A percentile compares a stretch with the other conserved stretches of the same genome.
These are phyloP conservation scores for Boletus sp. DNA, from an alignment of 1,284 basidiomycete species.

Conservation along the genomic window DNA sequence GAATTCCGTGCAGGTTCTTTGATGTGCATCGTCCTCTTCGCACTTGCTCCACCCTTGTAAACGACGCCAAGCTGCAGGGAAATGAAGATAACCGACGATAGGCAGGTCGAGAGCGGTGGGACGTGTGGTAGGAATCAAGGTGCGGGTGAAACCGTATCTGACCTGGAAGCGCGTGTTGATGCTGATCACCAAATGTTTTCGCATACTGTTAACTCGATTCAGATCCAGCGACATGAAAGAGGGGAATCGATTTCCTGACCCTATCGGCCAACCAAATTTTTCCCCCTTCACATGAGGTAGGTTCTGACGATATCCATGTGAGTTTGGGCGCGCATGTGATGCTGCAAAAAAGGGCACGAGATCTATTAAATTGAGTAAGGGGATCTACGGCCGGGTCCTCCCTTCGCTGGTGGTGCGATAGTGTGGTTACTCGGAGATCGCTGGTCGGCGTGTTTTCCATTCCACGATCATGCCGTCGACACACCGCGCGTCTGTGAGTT, in stretches of 20 bases:
- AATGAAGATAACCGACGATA: not conserved
- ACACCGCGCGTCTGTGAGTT: not conserved
- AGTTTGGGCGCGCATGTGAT: not conserved
- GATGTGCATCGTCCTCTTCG: not conserved
- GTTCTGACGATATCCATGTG: not conserved
- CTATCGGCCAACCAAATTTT: slow-evolving; percentile 5
- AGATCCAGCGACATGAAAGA: slow-evolving; percentile 5
- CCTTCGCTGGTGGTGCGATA: not conserved
- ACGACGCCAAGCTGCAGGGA: not conserved
- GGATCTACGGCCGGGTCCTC: not conserved
- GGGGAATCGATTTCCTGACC: not conserved
- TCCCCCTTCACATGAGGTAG: slow-evolving; percentile 3
- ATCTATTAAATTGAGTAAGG: slow-evolving; percentile 6
- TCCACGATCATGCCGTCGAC: not conserved
- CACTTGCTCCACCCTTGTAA: not conserved
- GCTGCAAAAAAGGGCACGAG: not conserved
- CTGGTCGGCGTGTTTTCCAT: slow-evolving; percentile 7
- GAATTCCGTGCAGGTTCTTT: not conserved
- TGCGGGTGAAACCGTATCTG: not conserved
- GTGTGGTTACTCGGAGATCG: not conserved
- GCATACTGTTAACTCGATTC: not conserved
- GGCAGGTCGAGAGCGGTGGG: not conserved
- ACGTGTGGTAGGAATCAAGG: not conserved
- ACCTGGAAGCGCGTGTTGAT: slow-evolving; percentile 11
- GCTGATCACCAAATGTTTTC: not conserved